Base-by-base conservation (phyloP, 495 filamentous ascomycete genomes). In the Tetracladium setigerum region DNA sequence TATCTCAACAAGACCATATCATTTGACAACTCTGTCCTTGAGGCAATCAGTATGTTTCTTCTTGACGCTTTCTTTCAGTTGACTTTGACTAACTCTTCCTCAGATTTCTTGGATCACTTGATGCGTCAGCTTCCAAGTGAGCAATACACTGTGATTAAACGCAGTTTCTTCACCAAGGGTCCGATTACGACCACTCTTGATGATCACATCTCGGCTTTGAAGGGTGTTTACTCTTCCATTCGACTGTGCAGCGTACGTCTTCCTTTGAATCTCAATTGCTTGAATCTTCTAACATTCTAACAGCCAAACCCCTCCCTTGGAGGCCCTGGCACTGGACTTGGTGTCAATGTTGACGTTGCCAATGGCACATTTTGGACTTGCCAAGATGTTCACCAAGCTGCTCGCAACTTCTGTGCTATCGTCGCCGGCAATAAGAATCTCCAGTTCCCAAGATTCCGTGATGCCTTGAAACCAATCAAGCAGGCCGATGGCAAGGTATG, bases 81-180 rank as follows among this genome's bases (percentile, higher is more conserved):
- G 5, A 31, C 9, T 8, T 16, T 46, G 32, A 37, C 43, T 46
- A 22, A 44, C 22, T 19, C 24, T 17, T 38, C 31, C 32, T 16
- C 38, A 71, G 76, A 84, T 61, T 94, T 95, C 63, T 68, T 97
- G 2, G 91, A 98, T 51, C 92, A 98, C 59, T 67, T 87, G 15
- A 64, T 98, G 32, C 87, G 91, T 11, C 82, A 95, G 64, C 65
- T 59, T 2, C 88, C 92, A 0, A 79, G 79, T 0, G 67, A 74
- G 50, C 62, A 68, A 6, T 81, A 81, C 56, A 72, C 77, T 1
- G 66, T 74, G 1, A 79, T 94, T 57, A 89, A 84, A 61, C 83
- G 87, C 17, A 83, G 78, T 1, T 94, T 92, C 67, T 95, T 89
- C 60, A 41, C 34, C 27, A 38, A 34, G 5, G 82, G 82, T 36